Base-by-base conservation (phyloP, 371 early-diverging fungal species). In the Conidiobolus incongruus region DNA sequence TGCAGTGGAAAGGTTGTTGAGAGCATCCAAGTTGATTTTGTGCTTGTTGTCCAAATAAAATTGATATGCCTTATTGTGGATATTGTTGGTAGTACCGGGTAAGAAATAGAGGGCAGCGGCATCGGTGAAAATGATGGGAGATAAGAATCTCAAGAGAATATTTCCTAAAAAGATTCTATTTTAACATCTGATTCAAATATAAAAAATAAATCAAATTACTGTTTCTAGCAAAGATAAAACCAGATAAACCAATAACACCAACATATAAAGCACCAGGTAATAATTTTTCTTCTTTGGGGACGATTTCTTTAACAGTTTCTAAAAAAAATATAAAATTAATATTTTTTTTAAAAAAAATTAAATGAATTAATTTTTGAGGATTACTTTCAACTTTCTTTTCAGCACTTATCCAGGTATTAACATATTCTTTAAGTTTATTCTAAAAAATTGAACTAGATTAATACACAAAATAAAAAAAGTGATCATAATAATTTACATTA, bases 221-320 rank as follows among this genome's bases (percentile, higher is more conserved):
- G 40, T 57, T 62, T 36, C 64, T 62, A 33, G 64, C 61, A 55
- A 66, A 52, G 35, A 66, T 62, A 22, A 61, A 62, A 47, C 64
- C 64, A 13, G 61, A 62, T 49, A 66, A 55, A 11, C 58, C 63
- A 38, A 61, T 64, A 22, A 66, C 63, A 52, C 67, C 67, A 33
- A 63, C 60, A 50, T 62, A 66, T 7, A 66, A 38, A 29, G 50
- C 46, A 43, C 62, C 62, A 31, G 67, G 67, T 24, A 60, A 51
- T 19, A 63, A 44, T 6, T 59, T 58, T 48, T 66, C 67, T 32
- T 62, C 55, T 43, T 58, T 56, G 11, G 59, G 59, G 24, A 66
- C 55, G 2, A 58, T 61, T 29, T 50, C 47, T 28, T 56, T 51
- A 34, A 66, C 48, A 13, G 52, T 54, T 16, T 34, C 59, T 59